phyloP scores from a whole-genome alignment of 2,329 filamentous ascomycete species.

The Hypoxylon sp. region DNA sequence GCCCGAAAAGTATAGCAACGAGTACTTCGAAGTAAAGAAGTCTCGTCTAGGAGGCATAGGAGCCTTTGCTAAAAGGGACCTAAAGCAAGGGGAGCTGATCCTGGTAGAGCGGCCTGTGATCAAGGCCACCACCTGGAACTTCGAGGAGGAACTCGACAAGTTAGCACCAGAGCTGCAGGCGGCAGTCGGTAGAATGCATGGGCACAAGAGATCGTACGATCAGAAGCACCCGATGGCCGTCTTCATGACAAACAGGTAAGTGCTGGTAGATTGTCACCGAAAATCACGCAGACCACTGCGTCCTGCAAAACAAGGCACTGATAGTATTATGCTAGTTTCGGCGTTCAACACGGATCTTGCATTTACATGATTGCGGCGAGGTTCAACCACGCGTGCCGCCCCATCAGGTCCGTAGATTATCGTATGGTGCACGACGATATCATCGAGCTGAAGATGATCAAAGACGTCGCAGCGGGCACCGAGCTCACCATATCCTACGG shows the following conservation, averaged over 20 bases:
- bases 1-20: conserved; percentile 46
- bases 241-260: conserved; percentile 58
- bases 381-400: conserved; percentile 66
- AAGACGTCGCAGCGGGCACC: conserved; percentile 51
- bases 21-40: conserved; percentile 50
- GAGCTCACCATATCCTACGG: conserved; percentile 64
- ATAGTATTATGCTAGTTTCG: conserved; percentile 13
- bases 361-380: conserved; percentile 61
- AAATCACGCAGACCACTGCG: too few relatives aligned
- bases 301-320: not conserved
- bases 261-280: not conserved
- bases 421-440: conserved; percentile 27
- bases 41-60: conserved; percentile 57
- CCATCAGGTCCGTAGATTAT: conserved; percentile 54
- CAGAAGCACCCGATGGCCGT: conserved; percentile 48
- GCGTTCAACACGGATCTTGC: conserved; percentile 38
- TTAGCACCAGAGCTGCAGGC: conserved; percentile 45
- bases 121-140: conserved; percentile 36
- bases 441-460: conserved; percentile 53
- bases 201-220: conserved; percentile 42
- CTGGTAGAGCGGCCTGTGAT: conserved; percentile 57
- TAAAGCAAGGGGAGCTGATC: conserved; percentile 51
- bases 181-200: conserved; percentile 51
- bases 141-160: conserved; percentile 49
- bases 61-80: conserved; percentile 53